Conservation (phyloP, 2,329 filamentous ascomycete genomes). For the Phaeosphaeriaceae sp. region DNA sequence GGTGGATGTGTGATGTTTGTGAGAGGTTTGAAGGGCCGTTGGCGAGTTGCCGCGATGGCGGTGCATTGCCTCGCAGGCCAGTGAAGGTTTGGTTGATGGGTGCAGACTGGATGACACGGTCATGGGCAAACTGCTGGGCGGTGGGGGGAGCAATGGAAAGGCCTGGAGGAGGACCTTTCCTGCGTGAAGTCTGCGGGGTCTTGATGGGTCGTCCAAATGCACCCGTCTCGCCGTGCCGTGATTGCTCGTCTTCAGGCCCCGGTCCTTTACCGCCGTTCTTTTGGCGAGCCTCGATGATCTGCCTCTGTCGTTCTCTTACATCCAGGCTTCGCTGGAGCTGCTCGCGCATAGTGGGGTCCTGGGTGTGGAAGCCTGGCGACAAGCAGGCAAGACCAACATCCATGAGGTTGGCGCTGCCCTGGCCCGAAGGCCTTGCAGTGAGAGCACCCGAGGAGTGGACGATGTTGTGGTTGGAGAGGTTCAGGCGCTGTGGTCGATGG, state of each 20-base stretch:
- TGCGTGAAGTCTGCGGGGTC: constrained; percentile 75
- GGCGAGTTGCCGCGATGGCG: constrained; percentile 76
- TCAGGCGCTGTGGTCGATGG: constrained; percentile 77
- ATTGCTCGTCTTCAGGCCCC: constrained; percentile 36
- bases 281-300: constrained; percentile 92
- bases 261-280: constrained; percentile 69
- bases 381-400: constrained; percentile 93
- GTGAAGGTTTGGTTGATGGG: constrained; percentile 96
- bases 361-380: constrained; percentile 93
- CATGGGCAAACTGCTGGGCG: constrained; percentile 88
- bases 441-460: constrained; percentile 53
- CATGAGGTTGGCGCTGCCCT: constrained; percentile 79
- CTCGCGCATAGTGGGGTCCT: constrained; percentile 95
- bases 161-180: constrained; percentile 81
- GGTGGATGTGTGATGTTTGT: constrained; percentile 88
- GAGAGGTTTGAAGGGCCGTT: constrained; percentile 85
- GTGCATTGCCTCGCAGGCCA: constrained; percentile 70
- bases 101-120: constrained; percentile 95
- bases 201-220: constrained; percentile 60
- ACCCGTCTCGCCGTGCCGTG: constrained; percentile 45
- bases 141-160: constrained; percentile 95
- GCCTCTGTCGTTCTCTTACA: constrained; percentile 90
- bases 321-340: constrained; percentile 93
- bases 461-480: constrained; percentile 67
- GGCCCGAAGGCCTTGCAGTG: constrained; percentile 72